A percentile compares a stretch with the other conserved stretches of the same genome.
These are phyloP conservation scores for Aspergillus tubingensis DNA, from an alignment of 2,329 filamentous ascomycete genomes.

Conservation along the genomic window DNA sequence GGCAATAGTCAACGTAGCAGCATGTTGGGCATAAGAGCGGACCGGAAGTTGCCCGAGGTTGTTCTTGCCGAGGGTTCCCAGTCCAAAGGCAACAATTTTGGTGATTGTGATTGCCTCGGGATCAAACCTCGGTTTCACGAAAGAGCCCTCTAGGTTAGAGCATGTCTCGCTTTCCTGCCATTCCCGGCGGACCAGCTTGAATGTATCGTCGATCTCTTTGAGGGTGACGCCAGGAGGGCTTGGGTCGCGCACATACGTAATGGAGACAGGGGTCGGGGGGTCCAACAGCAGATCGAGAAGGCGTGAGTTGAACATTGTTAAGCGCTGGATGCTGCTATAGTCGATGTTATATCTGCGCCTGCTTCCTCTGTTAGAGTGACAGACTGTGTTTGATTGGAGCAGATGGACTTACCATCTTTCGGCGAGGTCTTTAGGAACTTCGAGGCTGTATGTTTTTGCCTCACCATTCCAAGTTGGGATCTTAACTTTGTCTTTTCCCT, in stretches of 20 bases:
- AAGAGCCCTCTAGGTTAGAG: slow-evolving; percentile 13
- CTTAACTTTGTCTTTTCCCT: slow-evolving; percentile 18
- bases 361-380: neutral
- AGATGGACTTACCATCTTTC: slow-evolving; percentile 19
- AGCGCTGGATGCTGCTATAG: slow-evolving; percentile 24
- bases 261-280: slow-evolving; percentile 19
- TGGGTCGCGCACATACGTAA: slow-evolving; percentile 16
- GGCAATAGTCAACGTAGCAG: slow-evolving; percentile 25
- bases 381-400: neutral
- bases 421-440: slow-evolving; percentile 18
- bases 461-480: slow-evolving; percentile 21
- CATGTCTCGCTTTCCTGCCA: slow-evolving; percentile 27
- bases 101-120: slow-evolving; percentile 10
- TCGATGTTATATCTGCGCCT: slow-evolving; percentile 11
- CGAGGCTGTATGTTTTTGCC: slow-evolving; percentile 18
- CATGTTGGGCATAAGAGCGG: slow-evolving; percentile 27
- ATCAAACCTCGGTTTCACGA: slow-evolving; percentile 9
- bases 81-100: slow-evolving; percentile 29
- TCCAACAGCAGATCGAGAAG: slow-evolving; percentile 13
- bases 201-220: slow-evolving; percentile 15
- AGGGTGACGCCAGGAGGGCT: neutral
- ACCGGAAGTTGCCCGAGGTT: slow-evolving; percentile 7
- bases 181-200: slow-evolving; percentile 8
- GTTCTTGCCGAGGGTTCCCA: slow-evolving; percentile 21
- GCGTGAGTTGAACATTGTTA: slow-evolving; percentile 15